Evolutionary conservation across 2,329 filamentous ascomycete species (phyloP), one percentile per base, ranked within the genome.

Genomic region (Xylaria sp.): DNA sequence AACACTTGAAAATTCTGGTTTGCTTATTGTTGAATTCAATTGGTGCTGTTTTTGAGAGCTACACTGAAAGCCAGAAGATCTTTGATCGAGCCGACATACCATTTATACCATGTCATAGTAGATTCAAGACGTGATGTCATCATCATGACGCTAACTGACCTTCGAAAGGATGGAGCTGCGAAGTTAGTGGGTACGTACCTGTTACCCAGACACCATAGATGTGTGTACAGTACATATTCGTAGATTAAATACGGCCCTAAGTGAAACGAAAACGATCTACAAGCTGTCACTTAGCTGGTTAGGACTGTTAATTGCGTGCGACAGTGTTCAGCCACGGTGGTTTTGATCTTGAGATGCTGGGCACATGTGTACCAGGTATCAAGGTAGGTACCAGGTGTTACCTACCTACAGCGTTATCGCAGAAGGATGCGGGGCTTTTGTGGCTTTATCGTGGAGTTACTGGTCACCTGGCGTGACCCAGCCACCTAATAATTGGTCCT

Each of bases 121-220:
- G 46, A 70, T 65, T 7, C 48, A 54, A 63, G 31, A 51, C 18
- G 64, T 70, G 69, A 70, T 70, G 69, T 70, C 69, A 70, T 70
- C 60, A 65, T 63, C 37, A 70, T 70, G 65, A 70, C 66, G 66
- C 65, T 44, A 51, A 51, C 61, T 48, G 37, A 25, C 31, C 20
- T 54, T 48, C 34, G 31, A 63, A 51, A 57, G 20, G 31, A 48
- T 37, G 59, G 48, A 34, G 44, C 57, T 59, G 41, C 46, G 1
- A 28, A 28, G 28, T 3, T 20, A 18, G 13, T 3, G 50, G 15
- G 34, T 34, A 46, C 25, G 51, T 54, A 34, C 51, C 28, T 28
- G 28, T 28, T 28, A 10, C 34, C 34, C 34, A 37, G 34, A 10
- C 7, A 37, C 34, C 34, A 37, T 37, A 28, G 23, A 25, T 3